These are phyloP conservation scores for Flaveria trinervia DNA, from an alignment of 129 eudicot genomes.

Conservation along the genomic window DNA sequence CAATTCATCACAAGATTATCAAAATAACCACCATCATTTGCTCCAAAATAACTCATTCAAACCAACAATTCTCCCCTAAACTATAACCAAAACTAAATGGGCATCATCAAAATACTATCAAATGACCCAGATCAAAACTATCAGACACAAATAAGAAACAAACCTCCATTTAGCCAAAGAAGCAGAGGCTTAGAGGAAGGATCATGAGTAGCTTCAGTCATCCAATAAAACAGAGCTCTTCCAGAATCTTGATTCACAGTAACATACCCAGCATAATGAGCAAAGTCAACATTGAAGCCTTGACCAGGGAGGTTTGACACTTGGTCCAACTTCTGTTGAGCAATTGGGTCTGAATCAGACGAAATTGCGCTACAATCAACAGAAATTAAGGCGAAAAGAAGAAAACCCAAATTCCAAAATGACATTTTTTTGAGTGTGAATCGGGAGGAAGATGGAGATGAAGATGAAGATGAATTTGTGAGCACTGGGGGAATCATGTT, in stretches of 20 bases:
- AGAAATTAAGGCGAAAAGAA: slow-evolving; percentile 27
- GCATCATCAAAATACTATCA: too few relatives aligned
- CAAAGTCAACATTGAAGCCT: slow-evolving; percentile 59
- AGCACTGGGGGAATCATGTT: not conserved
- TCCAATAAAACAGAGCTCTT: slow-evolving; percentile 87
- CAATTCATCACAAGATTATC: not conserved
- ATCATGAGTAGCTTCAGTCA: slow-evolving; percentile 70
- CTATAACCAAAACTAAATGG: not conserved
- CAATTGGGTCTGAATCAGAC: slow-evolving; percentile 42
- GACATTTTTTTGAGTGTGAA: slow-evolving; percentile 30
- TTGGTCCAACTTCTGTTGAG: slow-evolving; percentile 52
- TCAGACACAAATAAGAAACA: not conserved
- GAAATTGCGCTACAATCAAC: slow-evolving; percentile 29
- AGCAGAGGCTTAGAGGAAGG: slow-evolving; percentile 82
- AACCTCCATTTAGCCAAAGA: slow-evolving; percentile 97
- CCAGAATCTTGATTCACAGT: slow-evolving; percentile 70
- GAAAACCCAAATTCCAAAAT: slow-evolving; percentile 42
- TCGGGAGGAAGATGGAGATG: not conserved
- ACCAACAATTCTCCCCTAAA: not conserved
- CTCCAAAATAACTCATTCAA: not conserved
- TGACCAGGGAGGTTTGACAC: slow-evolving; percentile 77
- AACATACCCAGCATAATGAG: slow-evolving; percentile 82
- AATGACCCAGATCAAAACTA: not conserved
- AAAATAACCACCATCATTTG: not conserved
- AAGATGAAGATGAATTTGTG: not conserved